These are phyloP conservation scores for Phytophthora pinifolia DNA, from an alignment of 352 stramenopile genomes.

Conservation along the genomic window DNA sequence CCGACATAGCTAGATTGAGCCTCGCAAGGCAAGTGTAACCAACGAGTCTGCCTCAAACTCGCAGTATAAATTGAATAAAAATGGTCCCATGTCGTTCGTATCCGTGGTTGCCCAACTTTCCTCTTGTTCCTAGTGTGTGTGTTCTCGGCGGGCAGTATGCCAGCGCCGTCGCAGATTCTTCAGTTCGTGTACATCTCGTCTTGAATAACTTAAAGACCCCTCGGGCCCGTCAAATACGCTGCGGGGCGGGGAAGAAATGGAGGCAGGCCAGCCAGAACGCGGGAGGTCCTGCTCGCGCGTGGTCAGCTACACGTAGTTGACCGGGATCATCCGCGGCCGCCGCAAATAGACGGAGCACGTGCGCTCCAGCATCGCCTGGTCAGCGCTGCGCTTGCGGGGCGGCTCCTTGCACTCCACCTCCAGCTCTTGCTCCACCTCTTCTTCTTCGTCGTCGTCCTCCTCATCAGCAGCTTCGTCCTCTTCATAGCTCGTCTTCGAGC, in stretches of 20 bases:
- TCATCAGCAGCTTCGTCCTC: conserved; percentile 18
- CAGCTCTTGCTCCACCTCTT: conserved; percentile 10
- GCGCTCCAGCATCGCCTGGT: conserved; percentile 45
- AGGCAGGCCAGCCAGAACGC: conserved; percentile 5
- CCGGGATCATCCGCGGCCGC: conserved; percentile 64
- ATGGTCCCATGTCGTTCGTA: too few species aligned
- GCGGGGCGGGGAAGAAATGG: conserved; percentile 1
- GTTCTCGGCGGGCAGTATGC: conserved; percentile 7
- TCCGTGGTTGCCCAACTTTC: conserved; percentile 18
- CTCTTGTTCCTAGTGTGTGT: conserved; percentile 18
- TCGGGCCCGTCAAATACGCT: conserved; percentile 10
- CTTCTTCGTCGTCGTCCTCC: conserved; percentile 19
- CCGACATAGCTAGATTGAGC: too few species aligned
- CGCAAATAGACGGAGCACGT: conserved; percentile 48
- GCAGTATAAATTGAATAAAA: too few species aligned
- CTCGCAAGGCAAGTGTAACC: too few species aligned
- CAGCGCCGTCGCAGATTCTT: conserved; percentile 14
- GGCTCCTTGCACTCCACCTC: conserved; percentile 15
- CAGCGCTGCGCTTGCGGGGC: conserved; percentile 43
- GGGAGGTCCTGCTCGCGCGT: conserved; percentile 1
- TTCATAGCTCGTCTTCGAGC: conserved; percentile 26
- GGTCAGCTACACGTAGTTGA: conserved; percentile 51
- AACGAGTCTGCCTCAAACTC: background rate
- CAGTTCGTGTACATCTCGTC: conserved; percentile 25
- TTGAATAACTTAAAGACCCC: conserved; percentile 31